Conservation (phyloP, 441 rosid genomes). For the Aleurites moluccanus region DNA sequence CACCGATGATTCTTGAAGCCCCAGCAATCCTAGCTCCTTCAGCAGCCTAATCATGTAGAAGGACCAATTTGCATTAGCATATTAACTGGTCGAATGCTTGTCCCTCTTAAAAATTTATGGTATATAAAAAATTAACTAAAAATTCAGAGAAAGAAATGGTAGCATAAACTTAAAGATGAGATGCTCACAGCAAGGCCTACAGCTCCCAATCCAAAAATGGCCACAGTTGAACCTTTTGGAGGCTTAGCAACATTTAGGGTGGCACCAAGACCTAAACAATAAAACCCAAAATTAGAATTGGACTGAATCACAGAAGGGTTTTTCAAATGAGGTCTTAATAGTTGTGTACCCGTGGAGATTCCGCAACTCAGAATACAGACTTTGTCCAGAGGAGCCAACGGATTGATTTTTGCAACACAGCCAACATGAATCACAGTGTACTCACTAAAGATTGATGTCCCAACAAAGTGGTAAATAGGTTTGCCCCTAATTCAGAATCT, state of each 20-base stretch:
- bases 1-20: conserved; percentile 47
- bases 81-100: too few relatives aligned
- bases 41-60: conserved; percentile 34
- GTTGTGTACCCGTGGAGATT: conserved; percentile 51
- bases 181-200: conserved; percentile 35
- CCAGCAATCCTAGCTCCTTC: conserved; percentile 48
- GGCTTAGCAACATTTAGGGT: conserved; percentile 37
- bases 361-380: conserved; percentile 58
- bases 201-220: conserved; percentile 37
- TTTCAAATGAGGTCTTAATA: neutral
- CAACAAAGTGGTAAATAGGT: conserved; percentile 55
- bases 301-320: neutral
- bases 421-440: conserved; percentile 61
- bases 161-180: neutral
- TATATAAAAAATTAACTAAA: neutral
- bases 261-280: conserved; percentile 29
- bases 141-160: neutral
- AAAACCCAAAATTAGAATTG: neutral
- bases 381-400: conserved; percentile 57
- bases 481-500: conserved; percentile 51
- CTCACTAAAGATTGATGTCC: conserved; percentile 58
- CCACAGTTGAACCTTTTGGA: conserved; percentile 26
- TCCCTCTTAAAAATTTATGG: too few relatives aligned
- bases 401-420: conserved; percentile 54
- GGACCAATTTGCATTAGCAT: neutral